Conservation (phyloP, 306 rosid genomes). For the Begonia fuchsioides region DNA sequence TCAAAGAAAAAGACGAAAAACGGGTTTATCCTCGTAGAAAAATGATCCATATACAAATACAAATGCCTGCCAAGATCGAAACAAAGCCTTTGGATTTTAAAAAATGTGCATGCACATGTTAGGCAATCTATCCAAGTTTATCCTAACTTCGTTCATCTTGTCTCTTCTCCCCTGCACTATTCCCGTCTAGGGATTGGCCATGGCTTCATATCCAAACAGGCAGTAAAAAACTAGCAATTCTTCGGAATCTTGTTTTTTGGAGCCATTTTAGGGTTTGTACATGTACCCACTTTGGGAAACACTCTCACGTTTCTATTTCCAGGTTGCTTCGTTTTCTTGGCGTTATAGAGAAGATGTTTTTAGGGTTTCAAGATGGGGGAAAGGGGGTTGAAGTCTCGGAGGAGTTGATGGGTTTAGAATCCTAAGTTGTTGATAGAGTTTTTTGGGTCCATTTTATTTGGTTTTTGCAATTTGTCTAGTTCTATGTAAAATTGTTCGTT, state of each 20-base stretch:
- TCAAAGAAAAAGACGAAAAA: too few species aligned
- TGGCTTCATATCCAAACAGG: slow-evolving; percentile 52
- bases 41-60: not conserved
- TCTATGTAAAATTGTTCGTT: too few species aligned
- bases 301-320: slow-evolving; percentile 11
- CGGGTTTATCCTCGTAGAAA: too few species aligned
- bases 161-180: slow-evolving; percentile 13
- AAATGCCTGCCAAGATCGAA: slow-evolving; percentile 27
- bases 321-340: not conserved
- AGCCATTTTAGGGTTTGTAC: slow-evolving; percentile 6
- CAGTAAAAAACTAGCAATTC: slow-evolving; percentile 23
- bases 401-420: slow-evolving; percentile 21
- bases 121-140: slow-evolving; percentile 26
- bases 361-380: slow-evolving; percentile 5
- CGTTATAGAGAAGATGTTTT: not conserved
- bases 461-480: not conserved
- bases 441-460: too few species aligned
- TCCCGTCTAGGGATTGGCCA: slow-evolving; percentile 22
- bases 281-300: slow-evolving; percentile 18
- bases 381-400: not conserved
- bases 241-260: slow-evolving; percentile 2
- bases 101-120: slow-evolving; percentile 19
- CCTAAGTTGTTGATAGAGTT: slow-evolving; percentile 38
- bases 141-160: slow-evolving; percentile 28
- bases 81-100: slow-evolving; percentile 33